phyloP scores from a whole-genome alignment of 495 filamentous ascomycete genomes.

The Penicillium chermesinum region DNA sequence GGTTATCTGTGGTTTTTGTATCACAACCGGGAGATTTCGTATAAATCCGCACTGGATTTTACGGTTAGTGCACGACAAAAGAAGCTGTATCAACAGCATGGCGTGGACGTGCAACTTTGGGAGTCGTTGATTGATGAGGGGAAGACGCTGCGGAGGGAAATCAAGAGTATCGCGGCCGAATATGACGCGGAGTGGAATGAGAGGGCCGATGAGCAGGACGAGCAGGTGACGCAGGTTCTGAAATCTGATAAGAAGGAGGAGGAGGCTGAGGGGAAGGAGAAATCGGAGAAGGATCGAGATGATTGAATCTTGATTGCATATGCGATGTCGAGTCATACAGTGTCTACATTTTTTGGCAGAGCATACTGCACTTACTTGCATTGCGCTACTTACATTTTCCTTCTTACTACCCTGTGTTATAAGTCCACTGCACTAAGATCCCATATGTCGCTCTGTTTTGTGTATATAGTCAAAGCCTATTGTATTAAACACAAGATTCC shows the following conservation, averaged over 20 bases:
- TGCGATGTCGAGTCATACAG: not conserved
- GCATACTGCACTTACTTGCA: not conserved
- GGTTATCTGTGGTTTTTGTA: conserved; percentile 94
- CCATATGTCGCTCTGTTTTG: not conserved
- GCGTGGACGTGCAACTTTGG: conserved; percentile 75
- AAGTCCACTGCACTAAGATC: not conserved
- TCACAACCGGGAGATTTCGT: conserved; percentile 83
- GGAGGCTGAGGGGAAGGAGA: conserved; percentile 40
- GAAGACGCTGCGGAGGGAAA: conserved; percentile 73
- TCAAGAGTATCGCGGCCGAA: conserved; percentile 74
- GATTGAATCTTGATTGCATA: conserved; percentile 18
- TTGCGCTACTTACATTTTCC: not conserved
- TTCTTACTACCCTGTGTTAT: not conserved
- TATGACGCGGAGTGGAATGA: conserved; percentile 97
- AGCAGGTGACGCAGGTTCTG: conserved; percentile 65
- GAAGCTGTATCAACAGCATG: conserved; percentile 66
- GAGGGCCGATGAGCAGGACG: conserved; percentile 65
- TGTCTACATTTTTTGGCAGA: too few species aligned
- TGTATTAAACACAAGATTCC: not conserved
- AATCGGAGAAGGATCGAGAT: conserved; percentile 30
- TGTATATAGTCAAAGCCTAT: not conserved
- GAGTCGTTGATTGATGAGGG: conserved; percentile 74
- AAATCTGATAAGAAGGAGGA: conserved; percentile 55
- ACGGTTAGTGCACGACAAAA: conserved; percentile 75
- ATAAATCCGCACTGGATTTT: conserved; percentile 77